These are phyloP conservation scores for Penicillium goetzii DNA, from an alignment of 495 filamentous ascomycete species.

Conservation along the genomic window DNA sequence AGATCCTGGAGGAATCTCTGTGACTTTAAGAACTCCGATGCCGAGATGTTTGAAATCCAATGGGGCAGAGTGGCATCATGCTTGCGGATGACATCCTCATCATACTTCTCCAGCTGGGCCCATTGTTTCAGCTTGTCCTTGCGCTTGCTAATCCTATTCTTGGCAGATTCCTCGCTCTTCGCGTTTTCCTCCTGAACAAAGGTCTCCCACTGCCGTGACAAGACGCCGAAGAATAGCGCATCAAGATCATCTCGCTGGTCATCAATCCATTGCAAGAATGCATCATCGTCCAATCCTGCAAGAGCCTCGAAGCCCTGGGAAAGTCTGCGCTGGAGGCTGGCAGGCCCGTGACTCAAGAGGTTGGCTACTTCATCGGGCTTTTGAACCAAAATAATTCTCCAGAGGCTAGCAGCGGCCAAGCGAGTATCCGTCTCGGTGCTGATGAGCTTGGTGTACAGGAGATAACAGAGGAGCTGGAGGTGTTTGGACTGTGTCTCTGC, in stretches of 20 bases:
- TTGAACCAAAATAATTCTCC: conserved; percentile 90
- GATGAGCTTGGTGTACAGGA: conserved; percentile 83
- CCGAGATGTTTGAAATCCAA: conserved; percentile 93
- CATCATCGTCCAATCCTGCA: conserved; percentile 80
- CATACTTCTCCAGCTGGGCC: conserved; percentile 65
- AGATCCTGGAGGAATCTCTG: conserved; percentile 87
- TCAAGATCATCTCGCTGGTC: conserved; percentile 81
- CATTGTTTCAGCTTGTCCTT: conserved; percentile 82
- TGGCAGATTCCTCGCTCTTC: conserved; percentile 71
- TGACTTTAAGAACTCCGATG: conserved; percentile 87
- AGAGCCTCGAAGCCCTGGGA: conserved; percentile 79
- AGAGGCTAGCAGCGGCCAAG: conserved; percentile 78
- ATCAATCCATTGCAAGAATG: conserved; percentile 88
- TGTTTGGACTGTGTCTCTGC: conserved; percentile 74
- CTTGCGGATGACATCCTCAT: conserved; percentile 71
- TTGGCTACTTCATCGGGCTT: conserved; percentile 81
- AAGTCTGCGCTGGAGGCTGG: conserved; percentile 70
- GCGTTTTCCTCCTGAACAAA: conserved; percentile 81
- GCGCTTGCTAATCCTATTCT: conserved; percentile 67
- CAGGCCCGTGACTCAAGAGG: conserved; percentile 70
- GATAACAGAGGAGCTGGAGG: conserved; percentile 82
- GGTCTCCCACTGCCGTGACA: conserved; percentile 81
- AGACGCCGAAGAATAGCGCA: conserved; percentile 71
- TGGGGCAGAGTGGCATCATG: conserved; percentile 83
- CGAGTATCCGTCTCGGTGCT: conserved; percentile 65